These are phyloP conservation scores for Solanum etuberosum DNA, from an alignment of 257 asterid species.

Conservation along the genomic window DNA sequence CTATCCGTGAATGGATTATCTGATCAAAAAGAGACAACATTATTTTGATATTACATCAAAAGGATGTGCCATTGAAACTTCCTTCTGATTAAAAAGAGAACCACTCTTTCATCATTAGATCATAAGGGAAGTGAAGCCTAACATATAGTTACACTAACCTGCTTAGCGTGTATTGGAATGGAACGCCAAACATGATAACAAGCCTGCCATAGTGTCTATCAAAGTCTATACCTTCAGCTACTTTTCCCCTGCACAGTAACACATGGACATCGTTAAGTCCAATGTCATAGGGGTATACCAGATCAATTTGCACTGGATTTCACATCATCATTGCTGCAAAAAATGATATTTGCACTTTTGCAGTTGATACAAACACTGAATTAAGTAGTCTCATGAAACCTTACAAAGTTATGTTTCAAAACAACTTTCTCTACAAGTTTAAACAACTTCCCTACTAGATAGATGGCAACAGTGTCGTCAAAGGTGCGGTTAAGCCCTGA, in stretches of 20 bases:
- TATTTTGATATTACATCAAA: not conserved
- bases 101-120: not conserved
- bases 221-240: slow-evolving; percentile 97
- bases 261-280: not conserved
- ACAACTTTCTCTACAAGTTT: not conserved
- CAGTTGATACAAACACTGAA: not conserved
- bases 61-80: not conserved
- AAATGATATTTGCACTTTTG: not conserved
- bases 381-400: not conserved
- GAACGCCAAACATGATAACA: slow-evolving; percentile 95
- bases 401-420: not conserved
- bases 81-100: not conserved
- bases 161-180: slow-evolving; percentile 92
- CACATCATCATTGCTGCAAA: not conserved
- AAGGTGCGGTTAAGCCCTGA: not conserved
- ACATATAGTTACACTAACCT: slow-evolving; percentile 21
- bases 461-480: not conserved
- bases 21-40: too few species aligned
- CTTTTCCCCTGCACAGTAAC: slow-evolving; percentile 75
- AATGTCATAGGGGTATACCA: not conserved
- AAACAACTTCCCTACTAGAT: not conserved
- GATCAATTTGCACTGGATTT: not conserved
- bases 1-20: not conserved
- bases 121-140: not conserved
- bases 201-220: slow-evolving; percentile 98